These are phyloP conservation scores for Cercospora beticola DNA, from an alignment of 2,329 filamentous ascomycete genomes.

Conservation along the genomic window DNA sequence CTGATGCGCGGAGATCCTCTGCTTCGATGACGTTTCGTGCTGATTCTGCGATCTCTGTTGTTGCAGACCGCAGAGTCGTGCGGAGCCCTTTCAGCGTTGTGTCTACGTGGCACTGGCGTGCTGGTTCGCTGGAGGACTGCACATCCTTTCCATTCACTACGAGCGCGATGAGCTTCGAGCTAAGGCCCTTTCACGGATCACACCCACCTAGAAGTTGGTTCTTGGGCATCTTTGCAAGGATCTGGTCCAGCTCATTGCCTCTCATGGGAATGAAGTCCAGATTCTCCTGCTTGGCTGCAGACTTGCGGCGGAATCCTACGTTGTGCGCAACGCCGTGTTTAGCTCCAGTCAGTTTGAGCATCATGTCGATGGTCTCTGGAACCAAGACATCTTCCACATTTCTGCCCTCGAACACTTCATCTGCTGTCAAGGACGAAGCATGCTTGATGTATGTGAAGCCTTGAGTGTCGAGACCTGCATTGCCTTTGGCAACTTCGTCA, in stretches of 20 bases:
- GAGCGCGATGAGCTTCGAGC: neutral
- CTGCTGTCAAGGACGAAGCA: constrained; percentile 8
- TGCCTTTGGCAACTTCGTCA: constrained; percentile 14
- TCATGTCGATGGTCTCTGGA: constrained; percentile 17
- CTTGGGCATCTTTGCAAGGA: constrained; percentile 14
- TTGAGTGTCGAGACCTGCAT: constrained; percentile 20
- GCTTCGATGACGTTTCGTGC: constrained; percentile 18
- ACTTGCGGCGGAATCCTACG: constrained; percentile 16
- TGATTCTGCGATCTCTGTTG: constrained; percentile 18
- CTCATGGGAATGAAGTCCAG: constrained; percentile 8
- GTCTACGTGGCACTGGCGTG: constrained; percentile 24
- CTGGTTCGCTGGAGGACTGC: constrained; percentile 14
- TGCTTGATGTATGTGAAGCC: constrained; percentile 22
- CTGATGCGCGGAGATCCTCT: constrained; percentile 14
- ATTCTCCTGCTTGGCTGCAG: constrained; percentile 16
- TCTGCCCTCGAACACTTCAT: constrained; percentile 17
- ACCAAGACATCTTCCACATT: constrained; percentile 21
- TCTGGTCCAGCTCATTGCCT: constrained; percentile 16
- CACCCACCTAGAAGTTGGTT: constrained; percentile 17
- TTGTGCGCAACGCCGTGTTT: constrained; percentile 18
- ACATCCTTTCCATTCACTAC: constrained; percentile 20
- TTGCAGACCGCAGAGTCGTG: constrained; percentile 4
- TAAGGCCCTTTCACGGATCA: neutral
- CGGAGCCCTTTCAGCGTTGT: constrained; percentile 17
- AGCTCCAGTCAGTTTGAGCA: constrained; percentile 23